Evolutionary conservation across 495 filamentous ascomycete species (phyloP), one percentile per base, ranked within the genome.

Genomic region (Hamigera avellanea): DNA sequence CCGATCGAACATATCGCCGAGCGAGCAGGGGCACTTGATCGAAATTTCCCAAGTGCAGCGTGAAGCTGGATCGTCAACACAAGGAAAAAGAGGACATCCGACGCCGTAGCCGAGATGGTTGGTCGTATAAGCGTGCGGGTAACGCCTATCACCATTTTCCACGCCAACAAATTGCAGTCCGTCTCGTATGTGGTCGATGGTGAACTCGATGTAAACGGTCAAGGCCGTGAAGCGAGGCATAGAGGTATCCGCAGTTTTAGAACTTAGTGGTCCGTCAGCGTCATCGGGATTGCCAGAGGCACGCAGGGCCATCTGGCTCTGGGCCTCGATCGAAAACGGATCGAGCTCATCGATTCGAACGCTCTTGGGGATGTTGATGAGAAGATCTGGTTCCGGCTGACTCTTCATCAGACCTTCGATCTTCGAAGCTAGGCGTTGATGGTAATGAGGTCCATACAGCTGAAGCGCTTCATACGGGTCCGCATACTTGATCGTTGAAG

Each of bases 151-250:
- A 12, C 75, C 76, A 32, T 77, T 75, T 32, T 81, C 77, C 19
- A 85, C 67, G 1, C 91, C 93, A 16, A 91, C 83, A 57, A 94
- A 96, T 25, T 93, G 85, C 34, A 96, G 54, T 14, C 87, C 91
- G 56, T 96, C 91, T 19, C 81, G 69, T 40, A 86, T 74, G 27
- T 72, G 69, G 37, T 77, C 76, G 6, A 84, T 70, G 10, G 64
- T 57, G 48, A 91, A 99, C 36, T 88, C 80, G 40, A 95, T 82
- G 27, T 59, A 54, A 14, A 84, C 51, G 13, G 52, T 67, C 15
- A 86, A 41, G 14, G 78, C 69, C 31, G 63, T 67, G 47, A 74
- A 82, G 18, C 56, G 69, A 44, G 56, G 62, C n/a, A 61, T 49
- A 8, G 56, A 52, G 0, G 53, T 56, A 14, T 70, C 59, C 1